Percentiles rank a stretch among this genome's conserved stretches.
These are phyloP conservation scores for Nidularia sp. DNA, from an alignment of 768 basidiomycete species.

Conservation along the genomic window DNA sequence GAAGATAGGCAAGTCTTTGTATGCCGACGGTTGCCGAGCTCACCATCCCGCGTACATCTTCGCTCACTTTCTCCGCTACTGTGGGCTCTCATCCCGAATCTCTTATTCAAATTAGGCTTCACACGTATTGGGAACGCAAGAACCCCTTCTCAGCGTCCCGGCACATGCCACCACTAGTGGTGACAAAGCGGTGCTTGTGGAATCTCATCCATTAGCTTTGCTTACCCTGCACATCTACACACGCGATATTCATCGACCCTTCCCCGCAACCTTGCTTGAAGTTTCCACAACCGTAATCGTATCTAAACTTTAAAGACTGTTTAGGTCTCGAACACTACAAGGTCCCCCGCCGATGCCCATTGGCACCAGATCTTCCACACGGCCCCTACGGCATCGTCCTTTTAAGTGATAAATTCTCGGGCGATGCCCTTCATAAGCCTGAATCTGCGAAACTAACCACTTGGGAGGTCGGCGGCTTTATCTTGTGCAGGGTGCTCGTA, in stretches of 20 bases:
- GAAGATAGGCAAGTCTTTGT: too few relatives aligned
- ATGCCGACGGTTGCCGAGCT: too few relatives aligned
- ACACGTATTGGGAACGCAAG: too few relatives aligned
- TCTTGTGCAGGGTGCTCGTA: not conserved
- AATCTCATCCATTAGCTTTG: too few relatives aligned
- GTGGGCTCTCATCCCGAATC: too few relatives aligned
- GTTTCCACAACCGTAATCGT: not conserved
- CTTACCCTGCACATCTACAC: too few relatives aligned
- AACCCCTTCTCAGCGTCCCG: too few relatives aligned
- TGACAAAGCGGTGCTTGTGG: too few relatives aligned
- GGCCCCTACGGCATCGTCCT: not conserved
- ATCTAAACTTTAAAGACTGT: conserved; percentile 9
- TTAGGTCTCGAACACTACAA: conserved; percentile 1
- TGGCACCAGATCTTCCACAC: not conserved
- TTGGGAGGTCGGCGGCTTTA: not conserved
- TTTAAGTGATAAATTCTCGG: not conserved
- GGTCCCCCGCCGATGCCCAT: conserved; percentile 3
- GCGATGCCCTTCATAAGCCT: not conserved
- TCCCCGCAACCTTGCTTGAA: not conserved
- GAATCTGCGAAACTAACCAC: conserved; percentile 2
- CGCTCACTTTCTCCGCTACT: too few relatives aligned
- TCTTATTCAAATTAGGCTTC: too few relatives aligned
- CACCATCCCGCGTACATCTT: too few relatives aligned
- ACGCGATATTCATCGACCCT: not conserved
- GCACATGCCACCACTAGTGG: too few relatives aligned